These are phyloP conservation scores for Hypoxylon lienhwacheense DNA, from an alignment of 495 filamentous ascomycete genomes.

Conservation along the genomic window DNA sequence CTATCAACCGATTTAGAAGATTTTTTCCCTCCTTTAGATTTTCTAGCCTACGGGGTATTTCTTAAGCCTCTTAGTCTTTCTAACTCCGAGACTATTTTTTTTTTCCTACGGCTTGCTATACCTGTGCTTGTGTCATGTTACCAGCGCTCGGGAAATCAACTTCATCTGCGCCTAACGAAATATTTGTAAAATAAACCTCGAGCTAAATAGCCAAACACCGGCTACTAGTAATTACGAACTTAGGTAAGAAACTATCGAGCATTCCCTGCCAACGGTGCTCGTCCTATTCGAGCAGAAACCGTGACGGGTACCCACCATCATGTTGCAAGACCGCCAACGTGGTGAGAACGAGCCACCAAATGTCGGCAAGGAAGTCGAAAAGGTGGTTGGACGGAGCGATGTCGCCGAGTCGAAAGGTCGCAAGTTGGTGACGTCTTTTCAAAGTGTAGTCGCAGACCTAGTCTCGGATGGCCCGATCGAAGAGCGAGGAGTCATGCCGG, in stretches of 20 bases:
- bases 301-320: neutral
- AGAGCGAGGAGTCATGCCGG: slow-evolving; percentile 53
- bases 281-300: neutral
- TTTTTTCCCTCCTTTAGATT: no score
- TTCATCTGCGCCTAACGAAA: no score
- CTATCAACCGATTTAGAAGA: no score
- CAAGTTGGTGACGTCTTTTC: neutral
- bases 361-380: slow-evolving; percentile 13
- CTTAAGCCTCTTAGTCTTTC: no score
- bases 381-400: slow-evolving; percentile 5
- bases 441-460: neutral
- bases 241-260: no score
- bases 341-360: neutral
- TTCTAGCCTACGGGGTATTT: no score
- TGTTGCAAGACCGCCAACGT: slow-evolving; percentile 3
- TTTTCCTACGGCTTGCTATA: no score
- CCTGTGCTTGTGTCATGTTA: no score
- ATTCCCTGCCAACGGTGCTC: neutral
- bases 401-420: slow-evolving; percentile 7
- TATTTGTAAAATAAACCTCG: no score
- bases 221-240: neutral
- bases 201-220: no score
- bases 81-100: no score
- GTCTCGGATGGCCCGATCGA: slow-evolving; percentile 38
- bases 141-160: no score